A percentile compares a stretch with the other conserved stretches of the same genome.
Conservation (phyloP, 345 rosid species). For the Pistacia vera region DNA sequence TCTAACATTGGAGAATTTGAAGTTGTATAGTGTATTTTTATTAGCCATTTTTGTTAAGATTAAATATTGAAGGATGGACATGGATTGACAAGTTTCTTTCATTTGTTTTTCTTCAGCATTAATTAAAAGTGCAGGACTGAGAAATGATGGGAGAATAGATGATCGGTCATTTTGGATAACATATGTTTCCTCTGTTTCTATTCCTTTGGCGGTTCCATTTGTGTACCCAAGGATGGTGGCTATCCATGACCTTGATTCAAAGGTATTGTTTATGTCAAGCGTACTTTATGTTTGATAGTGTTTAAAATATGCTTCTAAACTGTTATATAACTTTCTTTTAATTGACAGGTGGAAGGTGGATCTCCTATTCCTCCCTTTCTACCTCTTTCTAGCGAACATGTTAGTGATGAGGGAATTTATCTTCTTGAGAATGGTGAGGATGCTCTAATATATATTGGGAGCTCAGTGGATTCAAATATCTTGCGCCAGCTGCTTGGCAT, state of each 20-base stretch:
- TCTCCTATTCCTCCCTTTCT: constrained; percentile 60
- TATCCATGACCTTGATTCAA: constrained; percentile 71
- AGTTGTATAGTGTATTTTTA: neutral
- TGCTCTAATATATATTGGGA: constrained; percentile 81
- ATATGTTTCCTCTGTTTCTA: constrained; percentile 68
- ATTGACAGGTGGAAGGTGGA: constrained; percentile 61
- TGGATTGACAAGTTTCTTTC: neutral
- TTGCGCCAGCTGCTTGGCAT: constrained; percentile 69
- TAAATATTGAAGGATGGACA: neutral
- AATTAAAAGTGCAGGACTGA: constrained; percentile 77
- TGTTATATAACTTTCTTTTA: constrained; percentile 12
- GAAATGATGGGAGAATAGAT: constrained; percentile 82
- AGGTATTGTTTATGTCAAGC: constrained; percentile 35
- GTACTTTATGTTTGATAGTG: neutral
- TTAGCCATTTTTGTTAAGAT: neutral
- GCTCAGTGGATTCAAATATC: constrained; percentile 57
- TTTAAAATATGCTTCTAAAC: constrained; percentile 19
- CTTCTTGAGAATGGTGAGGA: constrained; percentile 95
- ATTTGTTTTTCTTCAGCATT: constrained; percentile 56
- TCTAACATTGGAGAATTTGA: neutral
- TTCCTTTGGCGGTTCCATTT: constrained; percentile 75
- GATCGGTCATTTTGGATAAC: constrained; percentile 89
- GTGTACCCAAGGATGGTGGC: constrained; percentile 91
- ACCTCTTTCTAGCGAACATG: constrained; percentile 86
- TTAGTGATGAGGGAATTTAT: constrained; percentile 82